Conservation (phyloP, 257 asterid species). For the Capsicum baccatum region DNA sequence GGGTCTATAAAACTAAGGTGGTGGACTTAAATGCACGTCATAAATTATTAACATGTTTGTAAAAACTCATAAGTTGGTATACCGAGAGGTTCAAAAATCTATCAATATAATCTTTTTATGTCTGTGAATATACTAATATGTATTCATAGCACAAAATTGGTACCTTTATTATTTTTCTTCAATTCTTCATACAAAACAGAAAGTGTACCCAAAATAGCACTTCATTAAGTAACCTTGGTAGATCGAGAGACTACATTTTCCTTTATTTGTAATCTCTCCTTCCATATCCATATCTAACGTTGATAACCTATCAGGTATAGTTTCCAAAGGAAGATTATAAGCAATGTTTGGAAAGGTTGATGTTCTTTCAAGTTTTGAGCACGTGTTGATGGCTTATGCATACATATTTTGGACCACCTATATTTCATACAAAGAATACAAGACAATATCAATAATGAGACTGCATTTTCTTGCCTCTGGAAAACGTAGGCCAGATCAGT, state of each 20-base stretch:
- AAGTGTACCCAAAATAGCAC: background rate
- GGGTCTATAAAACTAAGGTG: too few species aligned
- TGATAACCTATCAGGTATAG: background rate
- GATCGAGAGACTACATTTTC: background rate
- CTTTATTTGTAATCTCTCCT: background rate
- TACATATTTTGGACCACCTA: slow-evolving; percentile 39
- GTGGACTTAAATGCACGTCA: background rate
- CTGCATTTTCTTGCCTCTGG: slow-evolving; percentile 36
- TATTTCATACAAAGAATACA: slow-evolving; percentile 26
- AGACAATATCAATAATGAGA: slow-evolving; percentile 29
- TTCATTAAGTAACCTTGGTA: background rate
- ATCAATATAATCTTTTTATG: background rate
- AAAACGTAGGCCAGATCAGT: slow-evolving; percentile 40
- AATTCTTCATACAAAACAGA: background rate
- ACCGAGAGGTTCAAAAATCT: background rate
- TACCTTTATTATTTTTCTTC: background rate
- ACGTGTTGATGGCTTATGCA: slow-evolving; percentile 78
- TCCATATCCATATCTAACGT: background rate
- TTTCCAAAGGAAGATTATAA: background rate
- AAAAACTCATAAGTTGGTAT: background rate
- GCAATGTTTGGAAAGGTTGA: background rate
- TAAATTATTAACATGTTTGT: background rate
- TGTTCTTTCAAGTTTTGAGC: slow-evolving; percentile 67
- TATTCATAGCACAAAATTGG: background rate
- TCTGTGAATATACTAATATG: background rate